A percentile compares a stretch with the other conserved stretches of the same genome.
Evolutionary conservation across 768 basidiomycete species (phyloP).

Genomic region (Flagelloscypha sp.): DNA sequence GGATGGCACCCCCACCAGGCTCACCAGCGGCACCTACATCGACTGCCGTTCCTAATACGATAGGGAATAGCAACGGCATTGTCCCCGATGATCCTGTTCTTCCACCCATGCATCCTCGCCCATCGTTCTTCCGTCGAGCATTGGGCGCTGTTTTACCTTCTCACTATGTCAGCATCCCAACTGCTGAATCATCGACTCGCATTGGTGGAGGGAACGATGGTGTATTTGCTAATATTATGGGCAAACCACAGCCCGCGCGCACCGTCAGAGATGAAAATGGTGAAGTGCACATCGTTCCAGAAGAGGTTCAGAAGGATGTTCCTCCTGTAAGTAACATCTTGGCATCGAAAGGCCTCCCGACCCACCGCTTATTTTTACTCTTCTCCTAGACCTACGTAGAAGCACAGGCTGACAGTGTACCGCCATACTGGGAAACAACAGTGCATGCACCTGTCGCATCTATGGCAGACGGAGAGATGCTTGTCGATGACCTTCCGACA

Average conservation of each 20-base stretch:
- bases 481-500: slow-evolving; percentile 87
- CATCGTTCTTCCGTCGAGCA: slow-evolving; percentile 51
- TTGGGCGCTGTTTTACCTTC: slow-evolving; percentile 57
- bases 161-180: slow-evolving; percentile 50
- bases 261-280: slow-evolving; percentile 46
- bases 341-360: neutral
- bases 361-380: neutral
- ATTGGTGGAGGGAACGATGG: slow-evolving; percentile 86
- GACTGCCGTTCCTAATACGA: slow-evolving; percentile 53
- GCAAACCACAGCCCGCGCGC: slow-evolving; percentile 61
- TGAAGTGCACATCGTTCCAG: slow-evolving; percentile 58
- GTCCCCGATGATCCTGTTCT: slow-evolving; percentile 43
- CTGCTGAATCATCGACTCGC: slow-evolving; percentile 23
- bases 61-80: slow-evolving; percentile 65
- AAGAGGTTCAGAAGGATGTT: slow-evolving; percentile 70
- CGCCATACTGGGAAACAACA: slow-evolving; percentile 96
- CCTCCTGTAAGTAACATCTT: slow-evolving; percentile 71
- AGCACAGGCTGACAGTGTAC: slow-evolving; percentile 84
- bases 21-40: slow-evolving; percentile 60
- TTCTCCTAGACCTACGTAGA: slow-evolving; percentile 65
- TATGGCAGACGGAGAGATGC: slow-evolving; percentile 50
- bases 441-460: slow-evolving; percentile 65
- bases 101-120: slow-evolving; percentile 24
- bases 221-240: slow-evolving; percentile 90
- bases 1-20: slow-evolving; percentile 63